Percentiles rank a stretch among this genome's conserved stretches.
Evolutionary conservation across 306 rosid species (phyloP).

Genomic region (Cicer yamashitae): DNA sequence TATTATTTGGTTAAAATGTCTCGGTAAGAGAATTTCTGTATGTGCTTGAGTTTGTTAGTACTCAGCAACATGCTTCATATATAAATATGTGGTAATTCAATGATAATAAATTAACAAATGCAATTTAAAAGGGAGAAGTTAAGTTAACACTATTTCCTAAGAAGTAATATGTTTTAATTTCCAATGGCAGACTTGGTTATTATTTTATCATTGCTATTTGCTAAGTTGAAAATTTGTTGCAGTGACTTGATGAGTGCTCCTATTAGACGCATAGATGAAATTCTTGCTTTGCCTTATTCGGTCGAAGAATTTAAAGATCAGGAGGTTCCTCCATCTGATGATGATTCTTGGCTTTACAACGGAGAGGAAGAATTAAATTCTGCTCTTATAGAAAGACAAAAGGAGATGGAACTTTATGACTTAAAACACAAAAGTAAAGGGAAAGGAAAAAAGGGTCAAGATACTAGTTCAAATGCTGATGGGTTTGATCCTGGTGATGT

Average conservation of each 20-base stretch:
- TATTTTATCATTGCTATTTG: slow-evolving; percentile 40
- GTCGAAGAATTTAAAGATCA: slow-evolving; percentile 64
- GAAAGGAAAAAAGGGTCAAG: slow-evolving; percentile 60
- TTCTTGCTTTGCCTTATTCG: slow-evolving; percentile 71
- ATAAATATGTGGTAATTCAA: neutral
- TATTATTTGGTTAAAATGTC: neutral
- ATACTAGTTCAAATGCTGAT: slow-evolving; percentile 54
- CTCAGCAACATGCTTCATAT: neutral
- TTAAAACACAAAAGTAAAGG: slow-evolving; percentile 68
- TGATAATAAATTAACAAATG: neutral
- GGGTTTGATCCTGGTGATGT: slow-evolving; percentile 75
- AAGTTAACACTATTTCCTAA: neutral
- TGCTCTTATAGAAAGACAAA: slow-evolving; percentile 83
- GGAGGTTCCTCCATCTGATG: slow-evolving; percentile 81
- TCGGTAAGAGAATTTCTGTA: neutral
- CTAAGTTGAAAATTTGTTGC: slow-evolving; percentile 48
- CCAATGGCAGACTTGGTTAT: neutral
- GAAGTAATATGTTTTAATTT: neutral
- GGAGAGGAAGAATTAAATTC: slow-evolving; percentile 89
- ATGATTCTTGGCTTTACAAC: slow-evolving; percentile 83
- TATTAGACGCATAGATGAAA: slow-evolving; percentile 84
- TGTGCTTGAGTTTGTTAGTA: too few species aligned
- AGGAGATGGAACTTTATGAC: slow-evolving; percentile 81
- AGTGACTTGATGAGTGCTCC: slow-evolving; percentile 90
- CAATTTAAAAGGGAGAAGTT: neutral